phyloP scores from a whole-genome alignment of 1,284 basidiomycete species.

The Athelia psychrophila region DNA sequence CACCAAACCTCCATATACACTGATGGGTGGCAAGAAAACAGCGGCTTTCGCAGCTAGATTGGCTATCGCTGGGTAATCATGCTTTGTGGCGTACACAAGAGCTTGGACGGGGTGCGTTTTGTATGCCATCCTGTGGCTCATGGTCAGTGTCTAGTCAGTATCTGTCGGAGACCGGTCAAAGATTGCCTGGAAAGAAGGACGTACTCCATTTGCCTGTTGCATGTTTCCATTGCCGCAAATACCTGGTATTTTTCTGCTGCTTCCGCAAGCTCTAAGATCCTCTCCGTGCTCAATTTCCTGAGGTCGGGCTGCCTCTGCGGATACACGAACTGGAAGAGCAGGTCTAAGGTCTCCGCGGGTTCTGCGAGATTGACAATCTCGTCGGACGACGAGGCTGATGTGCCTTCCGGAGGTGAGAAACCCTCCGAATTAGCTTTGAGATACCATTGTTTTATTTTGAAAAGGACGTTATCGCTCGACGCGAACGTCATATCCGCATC shows the following conservation, averaged over 20 bases:
- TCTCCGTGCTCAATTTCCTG: neutral
- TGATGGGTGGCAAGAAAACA: no score
- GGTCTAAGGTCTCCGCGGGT: conserved; percentile 3
- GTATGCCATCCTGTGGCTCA: neutral
- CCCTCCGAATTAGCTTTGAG: neutral
- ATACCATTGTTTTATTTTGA: neutral
- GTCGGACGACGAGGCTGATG: neutral
- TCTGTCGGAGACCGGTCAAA: no score
- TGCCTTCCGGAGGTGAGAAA: neutral
- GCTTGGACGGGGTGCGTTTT: neutral
- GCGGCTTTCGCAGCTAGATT: no score
- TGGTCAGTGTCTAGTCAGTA: neutral
- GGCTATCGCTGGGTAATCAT: no score
- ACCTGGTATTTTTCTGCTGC: conserved; percentile 18
- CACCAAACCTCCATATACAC: neutral
- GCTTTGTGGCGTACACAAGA: no score
- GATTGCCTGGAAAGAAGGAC: neutral
- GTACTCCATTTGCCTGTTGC: conserved; percentile 3
- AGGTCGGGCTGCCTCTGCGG: conserved; percentile 9
- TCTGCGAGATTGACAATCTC: conserved; percentile 12
- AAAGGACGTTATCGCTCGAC: no score
- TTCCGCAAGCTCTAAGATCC: conserved; percentile 3
- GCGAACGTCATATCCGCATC: neutral
- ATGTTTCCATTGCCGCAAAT: conserved; percentile 8
- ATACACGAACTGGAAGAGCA: conserved; percentile 15